These are phyloP conservation scores for Trapa incisa DNA, from an alignment of 345 rosid genomes.

Conservation along the genomic window DNA sequence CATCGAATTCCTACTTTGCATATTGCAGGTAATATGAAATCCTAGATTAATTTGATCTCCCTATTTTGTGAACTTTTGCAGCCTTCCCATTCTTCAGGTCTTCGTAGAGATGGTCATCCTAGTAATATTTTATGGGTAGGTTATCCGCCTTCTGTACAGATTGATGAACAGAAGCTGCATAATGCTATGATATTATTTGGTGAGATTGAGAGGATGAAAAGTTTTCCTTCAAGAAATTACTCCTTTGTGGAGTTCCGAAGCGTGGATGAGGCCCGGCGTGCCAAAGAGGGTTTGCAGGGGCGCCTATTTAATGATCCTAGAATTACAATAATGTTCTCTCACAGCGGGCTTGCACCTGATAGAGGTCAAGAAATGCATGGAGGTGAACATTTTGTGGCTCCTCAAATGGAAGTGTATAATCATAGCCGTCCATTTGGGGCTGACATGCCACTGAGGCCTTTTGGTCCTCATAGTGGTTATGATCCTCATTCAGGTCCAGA, in stretches of 20 bases:
- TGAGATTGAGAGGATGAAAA: slow-evolving; percentile 81
- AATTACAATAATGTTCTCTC: slow-evolving; percentile 72
- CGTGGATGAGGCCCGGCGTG: slow-evolving; percentile 87
- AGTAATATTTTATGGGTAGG: slow-evolving; percentile 90
- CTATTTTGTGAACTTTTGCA: slow-evolving; percentile 9
- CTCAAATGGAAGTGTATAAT: slow-evolving; percentile 35
- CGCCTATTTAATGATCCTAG: slow-evolving; percentile 85
- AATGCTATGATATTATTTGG: slow-evolving; percentile 97
- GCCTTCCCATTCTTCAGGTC: slow-evolving; percentile 41
- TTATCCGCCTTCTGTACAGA: slow-evolving; percentile 81
- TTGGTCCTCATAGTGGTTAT: slow-evolving; percentile 40
- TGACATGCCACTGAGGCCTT: slow-evolving; percentile 25
- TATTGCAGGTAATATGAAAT: too few relatives aligned
- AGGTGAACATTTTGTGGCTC: slow-evolving; percentile 34
- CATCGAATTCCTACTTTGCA: too few relatives aligned
- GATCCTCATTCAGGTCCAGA: slow-evolving; percentile 46
- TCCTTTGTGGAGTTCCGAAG: slow-evolving; percentile 95
- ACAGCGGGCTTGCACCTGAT: slow-evolving; percentile 51
- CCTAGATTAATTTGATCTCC: neutral
- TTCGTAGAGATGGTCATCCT: slow-evolving; percentile 49
- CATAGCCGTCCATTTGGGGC: slow-evolving; percentile 34
- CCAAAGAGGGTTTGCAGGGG: slow-evolving; percentile 90
- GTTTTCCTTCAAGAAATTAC: slow-evolving; percentile 70
- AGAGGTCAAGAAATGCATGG: slow-evolving; percentile 32
- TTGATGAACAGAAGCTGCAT: slow-evolving; percentile 91